These are phyloP conservation scores for Prosopis cineraria DNA, from an alignment of 306 rosid species.

Conservation along the genomic window DNA sequence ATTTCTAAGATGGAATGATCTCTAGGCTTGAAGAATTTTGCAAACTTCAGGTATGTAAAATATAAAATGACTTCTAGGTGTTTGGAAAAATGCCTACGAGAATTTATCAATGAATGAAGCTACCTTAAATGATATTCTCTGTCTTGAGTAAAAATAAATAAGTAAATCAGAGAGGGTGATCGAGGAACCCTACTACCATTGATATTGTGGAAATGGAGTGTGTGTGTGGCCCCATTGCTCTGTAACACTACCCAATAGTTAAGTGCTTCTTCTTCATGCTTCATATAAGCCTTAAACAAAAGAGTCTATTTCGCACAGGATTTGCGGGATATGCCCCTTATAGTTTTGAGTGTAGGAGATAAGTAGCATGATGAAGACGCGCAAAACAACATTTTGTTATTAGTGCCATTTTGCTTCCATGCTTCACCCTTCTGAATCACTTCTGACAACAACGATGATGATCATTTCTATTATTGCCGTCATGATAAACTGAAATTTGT, in stretches of 20 bases:
- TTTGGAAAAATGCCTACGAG: not conserved
- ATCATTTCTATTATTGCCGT: constrained; percentile 18
- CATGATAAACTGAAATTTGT: constrained; percentile 1
- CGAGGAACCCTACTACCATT: constrained; percentile 28
- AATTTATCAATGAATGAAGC: constrained; percentile 29
- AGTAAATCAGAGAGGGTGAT: constrained; percentile 28
- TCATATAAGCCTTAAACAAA: not conserved
- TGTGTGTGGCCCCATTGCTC: constrained; percentile 40
- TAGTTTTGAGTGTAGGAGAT: constrained; percentile 19
- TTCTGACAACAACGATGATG: constrained; percentile 20
- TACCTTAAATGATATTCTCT: constrained; percentile 28
- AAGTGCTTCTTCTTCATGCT: constrained; percentile 31
- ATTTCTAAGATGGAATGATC: not conserved
- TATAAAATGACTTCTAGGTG: constrained; percentile 7
- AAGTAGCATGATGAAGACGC: constrained; percentile 9
- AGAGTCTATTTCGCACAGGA: constrained; percentile 46
- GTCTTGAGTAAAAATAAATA: not conserved
- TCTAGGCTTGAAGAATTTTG: constrained; percentile 23
- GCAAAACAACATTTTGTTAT: constrained; percentile 17
- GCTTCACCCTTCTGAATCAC: constrained; percentile 6
- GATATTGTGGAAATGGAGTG: constrained; percentile 23
- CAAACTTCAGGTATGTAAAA: constrained; percentile 13
- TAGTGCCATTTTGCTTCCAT: constrained; percentile 35
- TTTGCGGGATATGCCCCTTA: constrained; percentile 55
- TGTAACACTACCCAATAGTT: constrained; percentile 20